Evolutionary conservation across 768 basidiomycete genomes (phyloP), one percentile per base, ranked within the genome.

Genomic region (Tubosaeta sp.): DNA sequence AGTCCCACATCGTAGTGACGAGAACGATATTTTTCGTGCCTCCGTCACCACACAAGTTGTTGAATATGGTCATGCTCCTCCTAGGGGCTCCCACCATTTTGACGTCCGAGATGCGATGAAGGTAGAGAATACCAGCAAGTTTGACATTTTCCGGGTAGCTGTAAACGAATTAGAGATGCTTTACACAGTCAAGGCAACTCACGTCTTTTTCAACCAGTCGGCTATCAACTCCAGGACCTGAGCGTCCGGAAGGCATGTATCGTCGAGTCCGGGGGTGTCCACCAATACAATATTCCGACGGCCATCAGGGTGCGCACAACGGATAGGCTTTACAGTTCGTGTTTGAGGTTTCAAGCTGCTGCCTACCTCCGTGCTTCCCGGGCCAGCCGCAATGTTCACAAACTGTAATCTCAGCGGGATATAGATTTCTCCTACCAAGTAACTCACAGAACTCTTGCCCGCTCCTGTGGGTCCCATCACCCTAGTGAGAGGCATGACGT

Each of bases 371-470:
- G 22, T 2, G 37, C 16, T 46, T 31, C 50, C 52, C 32, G 14
- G 39, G 31, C 52, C 55, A 32, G 48, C 31, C 6, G 38, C 51
- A 10, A 2, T 19, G 51, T 55, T 61, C 26, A 62, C 39, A n/a
- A 61, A 61, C 60, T 61, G 13, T 19, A 2, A 27, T 12, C 16
- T 0, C 12, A 13, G 12, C 7, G 31, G 7, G 1, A 4, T 41
- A 16, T 17, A 19, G 3, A 22, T 22, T 22, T 48, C 7, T 29
- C 9, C 13, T 7, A 2, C 1, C 7, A 10, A 43, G 10, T 19
- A n/a, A 58, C 60, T 58, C 48, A 58, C 59, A 5, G 60, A 62
- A 42, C 59, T 60, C 37, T 61, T 60, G 1, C 59, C 59, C 5
- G 33, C 37, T 4, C 59, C 56, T 5, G 59, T 61, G 17, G 42